Conservation (phyloP, 179 eudicot genomes). For the Nepenthes alata region DNA sequence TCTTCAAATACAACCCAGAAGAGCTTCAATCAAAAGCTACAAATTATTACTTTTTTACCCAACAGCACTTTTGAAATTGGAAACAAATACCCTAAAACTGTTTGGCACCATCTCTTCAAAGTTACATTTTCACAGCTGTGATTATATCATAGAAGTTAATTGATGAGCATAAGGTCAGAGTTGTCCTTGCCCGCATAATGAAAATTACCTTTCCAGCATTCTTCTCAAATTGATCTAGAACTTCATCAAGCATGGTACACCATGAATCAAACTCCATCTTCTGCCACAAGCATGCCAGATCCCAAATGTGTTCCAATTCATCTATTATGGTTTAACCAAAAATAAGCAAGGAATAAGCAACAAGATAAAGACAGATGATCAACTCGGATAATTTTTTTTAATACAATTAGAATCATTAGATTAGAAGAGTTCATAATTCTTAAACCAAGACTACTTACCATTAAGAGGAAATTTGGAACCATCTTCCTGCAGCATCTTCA, state of each 20-base stretch:
- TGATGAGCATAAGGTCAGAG: no score
- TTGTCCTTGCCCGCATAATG: no score
- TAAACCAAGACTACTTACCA: slow-evolving; percentile 25
- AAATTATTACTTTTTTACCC: no score
- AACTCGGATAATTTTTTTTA: no score
- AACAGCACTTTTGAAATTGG: no score
- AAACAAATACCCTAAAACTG: no score
- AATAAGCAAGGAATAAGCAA: slow-evolving; percentile 2
- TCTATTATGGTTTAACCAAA: slow-evolving; percentile 23
- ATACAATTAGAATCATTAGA: not conserved
- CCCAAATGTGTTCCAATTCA: slow-evolving; percentile 45
- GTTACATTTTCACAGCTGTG: no score
- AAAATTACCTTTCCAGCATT: slow-evolving; percentile 74
- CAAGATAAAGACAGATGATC: not conserved
- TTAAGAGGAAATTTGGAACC: slow-evolving; percentile 67
- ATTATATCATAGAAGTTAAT: no score
- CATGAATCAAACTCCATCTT: slow-evolving; percentile 77
- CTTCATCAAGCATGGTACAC: slow-evolving; percentile 76
- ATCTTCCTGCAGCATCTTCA: slow-evolving; percentile 55
- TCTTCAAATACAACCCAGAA: no score
- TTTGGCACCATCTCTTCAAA: no score
- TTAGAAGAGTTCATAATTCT: not conserved
- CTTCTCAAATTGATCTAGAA: slow-evolving; percentile 54
- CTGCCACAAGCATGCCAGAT: slow-evolving; percentile 59
- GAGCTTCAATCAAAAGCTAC: no score